These are phyloP conservation scores for Suillus brevipes DNA, from an alignment of 768 basidiomycete species.

Conservation along the genomic window DNA sequence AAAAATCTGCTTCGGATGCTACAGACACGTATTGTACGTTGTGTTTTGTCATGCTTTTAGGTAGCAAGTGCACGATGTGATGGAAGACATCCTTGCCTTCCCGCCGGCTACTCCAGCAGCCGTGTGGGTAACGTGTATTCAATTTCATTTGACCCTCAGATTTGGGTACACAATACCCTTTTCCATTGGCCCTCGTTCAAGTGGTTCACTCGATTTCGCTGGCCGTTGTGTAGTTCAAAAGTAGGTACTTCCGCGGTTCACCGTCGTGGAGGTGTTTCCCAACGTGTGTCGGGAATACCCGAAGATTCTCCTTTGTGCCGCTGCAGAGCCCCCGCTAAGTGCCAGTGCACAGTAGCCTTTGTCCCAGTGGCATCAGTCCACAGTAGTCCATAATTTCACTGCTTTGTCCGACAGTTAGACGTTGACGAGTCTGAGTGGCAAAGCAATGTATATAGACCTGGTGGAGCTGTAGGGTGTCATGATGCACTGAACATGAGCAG, in stretches of 20 bases:
- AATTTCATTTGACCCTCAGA: neutral
- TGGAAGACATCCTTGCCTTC: neutral
- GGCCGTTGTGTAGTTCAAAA: neutral
- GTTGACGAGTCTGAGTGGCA: slow-evolving; percentile 23
- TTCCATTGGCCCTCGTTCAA: neutral
- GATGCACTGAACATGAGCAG: slow-evolving; percentile 25
- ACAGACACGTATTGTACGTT: neutral
- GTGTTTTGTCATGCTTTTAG: neutral
- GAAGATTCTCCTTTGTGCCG: slow-evolving; percentile 2
- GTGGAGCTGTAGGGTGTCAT: neutral
- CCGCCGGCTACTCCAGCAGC: neutral
- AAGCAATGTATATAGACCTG: slow-evolving; percentile 25
- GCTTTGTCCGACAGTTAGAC: slow-evolving; percentile 22
- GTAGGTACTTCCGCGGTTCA: neutral
- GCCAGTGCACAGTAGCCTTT: slow-evolving; percentile 1
- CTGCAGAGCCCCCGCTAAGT: neutral
- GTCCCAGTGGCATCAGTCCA: slow-evolving; percentile 13
- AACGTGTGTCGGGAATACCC: neutral
- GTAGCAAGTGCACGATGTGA: neutral
- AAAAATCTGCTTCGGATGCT: neutral
- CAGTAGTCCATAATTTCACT: slow-evolving; percentile 13
- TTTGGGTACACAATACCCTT: neutral
- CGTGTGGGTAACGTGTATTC: neutral
- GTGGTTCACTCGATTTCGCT: neutral
- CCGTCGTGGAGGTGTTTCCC: neutral